Conservation (phyloP, 2,329 filamentous ascomycete species). For the Colletotrichum destructivum region DNA sequence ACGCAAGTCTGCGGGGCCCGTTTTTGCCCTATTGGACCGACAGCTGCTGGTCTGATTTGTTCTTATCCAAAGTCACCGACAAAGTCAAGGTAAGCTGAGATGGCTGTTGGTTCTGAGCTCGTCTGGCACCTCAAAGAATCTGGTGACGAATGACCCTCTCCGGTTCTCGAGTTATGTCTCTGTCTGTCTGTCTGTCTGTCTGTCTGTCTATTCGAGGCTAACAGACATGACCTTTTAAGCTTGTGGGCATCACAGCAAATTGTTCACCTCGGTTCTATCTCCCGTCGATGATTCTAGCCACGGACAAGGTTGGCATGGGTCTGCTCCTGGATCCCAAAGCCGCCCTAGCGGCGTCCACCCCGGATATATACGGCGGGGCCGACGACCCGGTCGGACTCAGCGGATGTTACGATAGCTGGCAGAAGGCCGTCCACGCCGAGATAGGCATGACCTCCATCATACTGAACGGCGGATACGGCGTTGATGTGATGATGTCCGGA, state of each 20-base stretch:
- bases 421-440: slow-evolving; percentile 50
- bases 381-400: slow-evolving; percentile 49
- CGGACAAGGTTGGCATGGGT: slow-evolving; percentile 54
- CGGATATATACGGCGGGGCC: slow-evolving; percentile 46
- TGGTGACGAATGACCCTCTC: too few relatives aligned
- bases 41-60: slow-evolving; percentile 55
- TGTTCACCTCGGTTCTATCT: slow-evolving; percentile 53
- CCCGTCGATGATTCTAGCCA: slow-evolving; percentile 56
- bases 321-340: slow-evolving; percentile 51
- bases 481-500: slow-evolving; percentile 52
- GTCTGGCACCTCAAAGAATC: too few relatives aligned
- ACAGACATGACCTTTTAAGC: slow-evolving; percentile 44
- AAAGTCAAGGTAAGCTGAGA: slow-evolving; percentile 47
- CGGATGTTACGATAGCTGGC: slow-evolving; percentile 48
- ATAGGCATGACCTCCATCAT: slow-evolving; percentile 50
- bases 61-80: slow-evolving; percentile 50
- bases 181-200: too few relatives aligned
- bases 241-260: slow-evolving; percentile 55
- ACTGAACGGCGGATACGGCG: slow-evolving; percentile 49
- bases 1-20: slow-evolving; percentile 54
- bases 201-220: too few relatives aligned
- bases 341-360: slow-evolving; percentile 39
- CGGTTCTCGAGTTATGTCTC: too few relatives aligned
- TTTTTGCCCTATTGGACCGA: slow-evolving; percentile 54
- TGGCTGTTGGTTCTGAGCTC: neutral